These are phyloP conservation scores for Pyrus betulifolia DNA, from an alignment of 306 rosid genomes.

Conservation along the genomic window DNA sequence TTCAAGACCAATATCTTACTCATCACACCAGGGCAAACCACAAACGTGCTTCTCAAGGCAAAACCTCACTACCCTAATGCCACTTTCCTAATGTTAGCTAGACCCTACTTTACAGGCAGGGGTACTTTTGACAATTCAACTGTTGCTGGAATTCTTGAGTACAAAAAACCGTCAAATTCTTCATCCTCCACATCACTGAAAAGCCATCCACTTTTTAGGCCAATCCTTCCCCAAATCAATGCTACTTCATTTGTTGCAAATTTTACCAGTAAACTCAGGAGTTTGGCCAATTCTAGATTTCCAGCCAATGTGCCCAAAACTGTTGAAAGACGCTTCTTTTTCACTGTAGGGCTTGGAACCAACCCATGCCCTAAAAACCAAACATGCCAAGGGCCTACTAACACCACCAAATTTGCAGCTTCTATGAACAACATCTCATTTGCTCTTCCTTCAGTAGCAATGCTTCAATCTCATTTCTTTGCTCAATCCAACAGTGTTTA, in stretches of 20 bases:
- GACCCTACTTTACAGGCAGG: constrained; percentile 61
- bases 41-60: constrained; percentile 49
- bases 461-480: constrained; percentile 54
- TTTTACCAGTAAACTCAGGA: constrained; percentile 32
- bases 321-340: constrained; percentile 43
- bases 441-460: constrained; percentile 41
- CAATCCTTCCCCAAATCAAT: constrained; percentile 40
- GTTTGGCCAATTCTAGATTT: constrained; percentile 42
- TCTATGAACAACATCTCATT: constrained; percentile 55
- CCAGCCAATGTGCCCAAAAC: constrained; percentile 56
- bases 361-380: constrained; percentile 58
- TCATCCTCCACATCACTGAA: background rate
- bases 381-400: constrained; percentile 69
- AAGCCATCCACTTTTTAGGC: constrained; percentile 26
- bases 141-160: constrained; percentile 56
- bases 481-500: constrained; percentile 21
- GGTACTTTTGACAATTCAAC: constrained; percentile 75
- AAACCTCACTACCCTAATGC: constrained; percentile 37
- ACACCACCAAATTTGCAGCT: constrained; percentile 52
- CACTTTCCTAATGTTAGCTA: constrained; percentile 54
- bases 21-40: constrained; percentile 63
- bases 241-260: constrained; percentile 50
- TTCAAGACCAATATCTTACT: constrained; percentile 34
- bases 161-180: constrained; percentile 19
- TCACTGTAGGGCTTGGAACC: constrained; percentile 55